These are phyloP conservation scores for Areca catechu DNA, from an alignment of 176 grass and related monocot genomes.

Conservation along the genomic window DNA sequence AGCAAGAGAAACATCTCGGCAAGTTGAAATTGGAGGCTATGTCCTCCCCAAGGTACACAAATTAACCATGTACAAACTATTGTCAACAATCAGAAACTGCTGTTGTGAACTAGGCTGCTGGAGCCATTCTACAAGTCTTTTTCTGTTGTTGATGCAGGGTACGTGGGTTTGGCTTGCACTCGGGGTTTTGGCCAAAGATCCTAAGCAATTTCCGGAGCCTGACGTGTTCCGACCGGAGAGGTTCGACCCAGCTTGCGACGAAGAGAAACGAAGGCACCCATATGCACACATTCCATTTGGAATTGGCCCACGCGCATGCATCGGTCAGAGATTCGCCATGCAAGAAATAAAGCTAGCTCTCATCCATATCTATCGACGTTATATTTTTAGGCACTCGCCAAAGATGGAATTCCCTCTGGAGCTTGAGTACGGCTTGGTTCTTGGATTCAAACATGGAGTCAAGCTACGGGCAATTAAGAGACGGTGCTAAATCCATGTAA, in stretches of 20 bases:
- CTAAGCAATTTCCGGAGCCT: constrained; percentile 67
- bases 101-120: no score
- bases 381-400: constrained; percentile 62
- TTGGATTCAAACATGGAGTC: constrained; percentile 69
- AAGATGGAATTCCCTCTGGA: constrained; percentile 70
- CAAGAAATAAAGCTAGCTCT: constrained; percentile 81
- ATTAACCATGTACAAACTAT: no score
- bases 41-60: constrained; percentile 60
- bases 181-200: constrained; percentile 75
- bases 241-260: constrained; percentile 45
- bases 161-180: constrained; percentile 82
- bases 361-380: constrained; percentile 58
- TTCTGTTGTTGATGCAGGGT: constrained; percentile 30
- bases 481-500: neutral
- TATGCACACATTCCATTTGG: constrained; percentile 90
- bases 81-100: no score
- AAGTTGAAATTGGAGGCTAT: constrained; percentile 62
- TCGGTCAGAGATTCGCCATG: constrained; percentile 80
- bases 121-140: neutral
- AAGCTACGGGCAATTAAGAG: constrained; percentile 55
- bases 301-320: constrained; percentile 66
- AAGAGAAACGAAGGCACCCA: constrained; percentile 57
- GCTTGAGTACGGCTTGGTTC: constrained; percentile 77
- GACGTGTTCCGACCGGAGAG: constrained; percentile 61
- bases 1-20: constrained; percentile 75